Percentiles rank a stretch among this genome's conserved stretches.
These are phyloP conservation scores for Elaphomyces granulatus DNA, from an alignment of 495 filamentous ascomycete genomes.

Conservation along the genomic window DNA sequence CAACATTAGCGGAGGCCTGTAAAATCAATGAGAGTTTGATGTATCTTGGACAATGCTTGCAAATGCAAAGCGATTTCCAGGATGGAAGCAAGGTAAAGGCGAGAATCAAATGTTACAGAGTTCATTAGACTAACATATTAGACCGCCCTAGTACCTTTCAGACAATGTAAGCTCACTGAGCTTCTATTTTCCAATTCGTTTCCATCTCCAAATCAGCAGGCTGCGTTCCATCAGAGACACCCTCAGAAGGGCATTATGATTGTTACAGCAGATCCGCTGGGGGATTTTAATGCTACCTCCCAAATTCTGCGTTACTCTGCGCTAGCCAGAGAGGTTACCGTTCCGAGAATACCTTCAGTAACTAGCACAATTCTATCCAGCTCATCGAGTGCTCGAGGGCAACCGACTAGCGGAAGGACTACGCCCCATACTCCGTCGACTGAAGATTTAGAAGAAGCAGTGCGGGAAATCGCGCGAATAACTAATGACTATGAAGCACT, in stretches of 20 bases:
- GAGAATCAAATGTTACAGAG: neutral
- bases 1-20: slow-evolving; percentile 84
- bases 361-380: slow-evolving; percentile 45
- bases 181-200: slow-evolving; percentile 93
- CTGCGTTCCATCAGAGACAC: slow-evolving; percentile 35
- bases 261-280: slow-evolving; percentile 84
- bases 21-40: slow-evolving; percentile 97
- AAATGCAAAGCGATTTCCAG: slow-evolving; percentile 77
- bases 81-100: slow-evolving; percentile 53
- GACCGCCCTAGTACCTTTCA: slow-evolving; percentile 74
- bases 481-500: slow-evolving; percentile 56
- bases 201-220: slow-evolving; percentile 44
- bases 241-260: slow-evolving; percentile 91
- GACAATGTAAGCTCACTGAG: slow-evolving; percentile 95
- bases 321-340: slow-evolving; percentile 81
- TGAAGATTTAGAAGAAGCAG: slow-evolving; percentile 63
- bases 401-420: slow-evolving; percentile 29
- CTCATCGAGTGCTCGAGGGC: slow-evolving; percentile 10
- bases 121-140: slow-evolving; percentile 1
- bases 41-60: slow-evolving; percentile 94
- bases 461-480: slow-evolving; percentile 59
- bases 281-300: slow-evolving; percentile 91
- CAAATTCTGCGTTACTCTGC: slow-evolving; percentile 95
- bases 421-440: slow-evolving; percentile 36
- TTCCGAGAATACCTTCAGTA: slow-evolving; percentile 72